Percentiles rank a stretch among this genome's conserved stretches.
Evolutionary conservation across 352 stramenopile genomes (phyloP).

Genomic region (Globisporangium viniferum): DNA sequence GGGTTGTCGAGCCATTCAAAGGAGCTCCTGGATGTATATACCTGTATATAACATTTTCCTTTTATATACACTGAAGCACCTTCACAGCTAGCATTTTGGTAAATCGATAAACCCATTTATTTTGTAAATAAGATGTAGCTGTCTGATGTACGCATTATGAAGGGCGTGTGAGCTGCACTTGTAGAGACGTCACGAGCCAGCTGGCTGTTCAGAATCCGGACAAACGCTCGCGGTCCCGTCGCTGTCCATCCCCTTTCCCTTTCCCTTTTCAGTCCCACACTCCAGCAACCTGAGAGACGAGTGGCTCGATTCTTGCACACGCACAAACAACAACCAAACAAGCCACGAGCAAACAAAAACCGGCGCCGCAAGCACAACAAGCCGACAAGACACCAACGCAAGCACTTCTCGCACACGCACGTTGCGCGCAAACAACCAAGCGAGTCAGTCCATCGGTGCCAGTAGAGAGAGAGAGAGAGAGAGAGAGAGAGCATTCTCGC

Average conservation of each 20-base stretch:
- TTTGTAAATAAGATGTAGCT: neutral
- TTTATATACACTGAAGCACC: too few species aligned
- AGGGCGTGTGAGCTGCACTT: neutral
- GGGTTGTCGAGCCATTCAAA: neutral
- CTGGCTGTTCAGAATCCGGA: neutral
- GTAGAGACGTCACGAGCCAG: neutral
- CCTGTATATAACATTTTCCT: neutral
- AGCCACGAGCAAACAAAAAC: neutral
- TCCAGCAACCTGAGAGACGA: neutral
- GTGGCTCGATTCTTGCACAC: neutral
- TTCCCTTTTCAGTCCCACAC: neutral
- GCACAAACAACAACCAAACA: neutral
- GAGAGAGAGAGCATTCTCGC: slow-evolving; percentile 15
- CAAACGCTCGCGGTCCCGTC: neutral
- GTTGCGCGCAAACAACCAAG: slow-evolving; percentile 3
- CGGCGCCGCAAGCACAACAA: neutral
- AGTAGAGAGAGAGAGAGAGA: too few species aligned
- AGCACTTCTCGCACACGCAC: slow-evolving; percentile 1
- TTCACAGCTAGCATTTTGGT: neutral
- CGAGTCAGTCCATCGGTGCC: neutral
- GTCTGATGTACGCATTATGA: neutral
- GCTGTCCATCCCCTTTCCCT: neutral
- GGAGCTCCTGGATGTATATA: too few species aligned
- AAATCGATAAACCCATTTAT: neutral
- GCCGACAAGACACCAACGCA: neutral